phyloP scores from a whole-genome alignment of 495 filamentous ascomycete species.

The Xylona heveae region DNA sequence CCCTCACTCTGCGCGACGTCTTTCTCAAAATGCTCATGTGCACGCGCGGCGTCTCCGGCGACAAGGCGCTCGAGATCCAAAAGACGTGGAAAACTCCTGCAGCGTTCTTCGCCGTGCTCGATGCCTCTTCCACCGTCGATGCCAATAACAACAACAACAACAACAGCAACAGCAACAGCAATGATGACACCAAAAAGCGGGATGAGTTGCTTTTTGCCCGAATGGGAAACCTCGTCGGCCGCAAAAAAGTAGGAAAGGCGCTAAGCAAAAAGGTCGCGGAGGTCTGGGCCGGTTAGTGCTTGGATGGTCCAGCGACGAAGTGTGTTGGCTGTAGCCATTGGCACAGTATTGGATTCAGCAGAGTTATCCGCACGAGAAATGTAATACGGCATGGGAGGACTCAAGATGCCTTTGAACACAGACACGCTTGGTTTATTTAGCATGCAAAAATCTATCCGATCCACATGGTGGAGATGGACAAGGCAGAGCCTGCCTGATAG shows the following conservation, averaged over 20 bases:
- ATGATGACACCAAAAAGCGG: conserved; percentile 16
- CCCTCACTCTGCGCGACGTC: conserved; percentile 49
- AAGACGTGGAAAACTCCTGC: conserved; percentile 51
- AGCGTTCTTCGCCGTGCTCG: conserved; percentile 46
- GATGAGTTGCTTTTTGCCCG: conserved; percentile 22
- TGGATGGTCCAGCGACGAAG: conserved; percentile 7
- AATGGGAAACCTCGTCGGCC: too few species aligned
- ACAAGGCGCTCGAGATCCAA: conserved; percentile 69
- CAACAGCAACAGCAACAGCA: too few species aligned
- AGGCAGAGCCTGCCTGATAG: too few species aligned
- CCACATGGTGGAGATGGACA: too few species aligned
- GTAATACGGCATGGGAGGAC: too few species aligned
- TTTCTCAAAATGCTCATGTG: conserved; percentile 83
- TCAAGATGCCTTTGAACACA: too few species aligned
- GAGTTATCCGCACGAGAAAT: too few species aligned
- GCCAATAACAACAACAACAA: conserved; percentile 27
- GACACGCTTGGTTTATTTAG: too few species aligned
- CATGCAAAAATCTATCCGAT: too few species aligned
- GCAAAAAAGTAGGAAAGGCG: conserved; percentile 41
- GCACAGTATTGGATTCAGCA: too few species aligned
- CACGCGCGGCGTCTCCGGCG: conserved; percentile 50
- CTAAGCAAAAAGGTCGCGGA: conserved; percentile 53
- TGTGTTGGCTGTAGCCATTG: too few species aligned
- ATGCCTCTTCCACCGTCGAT: conserved; percentile 22
- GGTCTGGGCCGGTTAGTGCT: too few species aligned